Evolutionary conservation across 1,284 basidiomycete species (phyloP).

Genomic region (Cerrena zonata): DNA sequence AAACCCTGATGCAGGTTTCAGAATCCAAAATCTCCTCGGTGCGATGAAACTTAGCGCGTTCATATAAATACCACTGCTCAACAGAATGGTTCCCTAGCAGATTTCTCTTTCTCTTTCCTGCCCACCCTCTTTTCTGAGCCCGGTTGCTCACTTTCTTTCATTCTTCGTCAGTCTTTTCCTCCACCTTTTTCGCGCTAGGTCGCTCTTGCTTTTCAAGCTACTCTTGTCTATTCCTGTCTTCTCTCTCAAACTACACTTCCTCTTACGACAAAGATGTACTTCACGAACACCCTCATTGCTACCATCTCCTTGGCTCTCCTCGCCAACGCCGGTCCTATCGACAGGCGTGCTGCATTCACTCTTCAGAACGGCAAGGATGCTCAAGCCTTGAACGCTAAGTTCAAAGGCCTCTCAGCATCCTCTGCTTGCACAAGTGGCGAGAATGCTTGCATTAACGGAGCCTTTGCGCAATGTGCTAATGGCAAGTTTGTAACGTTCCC

Average conservation of each 20-base stretch:
- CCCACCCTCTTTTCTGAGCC: constrained; percentile 6
- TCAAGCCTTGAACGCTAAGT: constrained; percentile 40
- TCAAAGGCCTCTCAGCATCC: constrained; percentile 31
- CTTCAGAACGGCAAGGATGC: constrained; percentile 40
- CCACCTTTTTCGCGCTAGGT: constrained; percentile 16
- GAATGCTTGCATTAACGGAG: constrained; percentile 25
- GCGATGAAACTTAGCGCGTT: neutral
- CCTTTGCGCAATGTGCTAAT: constrained; percentile 38
- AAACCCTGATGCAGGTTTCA: neutral
- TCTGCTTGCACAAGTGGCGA: constrained; percentile 33
- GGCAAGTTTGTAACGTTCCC: constrained; percentile 36
- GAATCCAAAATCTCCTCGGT: neutral
- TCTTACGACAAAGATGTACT: constrained; percentile 19
- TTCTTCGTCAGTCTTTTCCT: constrained; percentile 10
- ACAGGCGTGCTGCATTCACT: constrained; percentile 22
- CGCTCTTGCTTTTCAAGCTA: constrained; percentile 12
- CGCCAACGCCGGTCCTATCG: constrained; percentile 18
- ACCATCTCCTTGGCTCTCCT: constrained; percentile 16
- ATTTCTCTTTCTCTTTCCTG: neutral
- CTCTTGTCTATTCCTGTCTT: constrained; percentile 7
- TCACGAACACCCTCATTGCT: constrained; percentile 18
- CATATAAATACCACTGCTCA: neutral
- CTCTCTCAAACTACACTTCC: constrained; percentile 2
- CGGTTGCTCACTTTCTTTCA: constrained; percentile 9
- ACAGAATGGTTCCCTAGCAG: neutral